Evolutionary conservation across 2,329 filamentous ascomycete species (phyloP).

Genomic region (Clarireedia homoeocarpa): DNA sequence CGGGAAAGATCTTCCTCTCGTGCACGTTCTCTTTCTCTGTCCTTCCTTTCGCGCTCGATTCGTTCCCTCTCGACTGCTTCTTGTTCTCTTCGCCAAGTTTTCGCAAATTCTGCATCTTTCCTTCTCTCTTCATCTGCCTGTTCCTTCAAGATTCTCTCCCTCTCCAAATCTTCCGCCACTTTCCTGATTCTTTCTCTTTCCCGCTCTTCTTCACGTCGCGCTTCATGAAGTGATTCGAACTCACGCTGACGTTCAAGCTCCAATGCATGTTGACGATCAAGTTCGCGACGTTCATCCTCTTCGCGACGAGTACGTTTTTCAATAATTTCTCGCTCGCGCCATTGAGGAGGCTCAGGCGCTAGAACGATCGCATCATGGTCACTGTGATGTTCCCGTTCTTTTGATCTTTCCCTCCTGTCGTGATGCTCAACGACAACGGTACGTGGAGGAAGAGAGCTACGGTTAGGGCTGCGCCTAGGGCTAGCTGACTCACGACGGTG

Average conservation of each 20-base stretch:
- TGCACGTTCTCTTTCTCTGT: not conserved
- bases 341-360: not conserved
- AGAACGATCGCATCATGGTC: not conserved
- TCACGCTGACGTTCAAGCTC: not conserved
- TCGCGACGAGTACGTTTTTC: conserved; percentile 3
- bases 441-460: conserved; percentile 9
- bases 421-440: conserved; percentile 5
- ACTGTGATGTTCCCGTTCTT: not conserved
- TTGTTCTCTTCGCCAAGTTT: not conserved
- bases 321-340: not conserved
- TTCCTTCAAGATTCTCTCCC: not conserved
- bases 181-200: not conserved
- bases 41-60: not conserved
- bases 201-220: not conserved
- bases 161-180: not conserved
- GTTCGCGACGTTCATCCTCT: not conserved
- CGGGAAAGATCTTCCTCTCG: not conserved
- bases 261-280: too few species aligned
- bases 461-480: conserved; percentile 12
- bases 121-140: not conserved
- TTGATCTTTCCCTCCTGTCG: not conserved
- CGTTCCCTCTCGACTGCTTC: not conserved
- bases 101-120: not conserved
- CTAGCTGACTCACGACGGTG: conserved; percentile 12
- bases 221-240: not conserved